These are phyloP conservation scores for Metschnikowia drakensbergensis DNA, from an alignment of 805 yeast species.

Conservation along the genomic window DNA sequence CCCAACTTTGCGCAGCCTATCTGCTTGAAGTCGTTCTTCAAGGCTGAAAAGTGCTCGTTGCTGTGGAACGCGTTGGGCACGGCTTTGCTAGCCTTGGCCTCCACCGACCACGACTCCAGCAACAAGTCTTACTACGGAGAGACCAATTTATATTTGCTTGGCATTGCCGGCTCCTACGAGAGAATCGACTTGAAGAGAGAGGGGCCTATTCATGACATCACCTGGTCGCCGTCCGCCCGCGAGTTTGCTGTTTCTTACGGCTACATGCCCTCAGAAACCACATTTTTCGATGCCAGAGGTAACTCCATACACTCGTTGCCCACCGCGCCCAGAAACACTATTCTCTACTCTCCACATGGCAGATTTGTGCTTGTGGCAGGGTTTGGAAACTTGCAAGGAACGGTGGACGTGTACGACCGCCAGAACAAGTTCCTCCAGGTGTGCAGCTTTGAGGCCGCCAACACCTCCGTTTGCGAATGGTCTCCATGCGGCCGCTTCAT, in stretches of 20 bases:
- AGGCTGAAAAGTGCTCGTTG: constrained; percentile 89
- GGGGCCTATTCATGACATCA: constrained; percentile 96
- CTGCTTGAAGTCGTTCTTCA: constrained; percentile 84
- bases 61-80: constrained; percentile 95
- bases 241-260: constrained; percentile 98
- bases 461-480: constrained; percentile 97
- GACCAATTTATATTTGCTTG: constrained; percentile 83
- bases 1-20: constrained; percentile 75
- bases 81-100: constrained; percentile 86
- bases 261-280: constrained; percentile 94
- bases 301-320: constrained; percentile 79
- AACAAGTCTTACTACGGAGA: constrained; percentile 97
- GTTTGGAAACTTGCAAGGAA: constrained; percentile 96
- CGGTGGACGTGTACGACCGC: constrained; percentile 92
- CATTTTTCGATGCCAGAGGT: constrained; percentile 93
- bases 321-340: constrained; percentile 83
- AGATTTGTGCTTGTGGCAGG: constrained; percentile 91
- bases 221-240: constrained; percentile 95
- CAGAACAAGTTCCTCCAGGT: constrained; percentile 78
- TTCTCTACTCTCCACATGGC: constrained; percentile 91
- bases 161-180: constrained; percentile 89
- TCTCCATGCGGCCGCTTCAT: constrained; percentile 94
- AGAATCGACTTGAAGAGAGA: constrained; percentile 83
- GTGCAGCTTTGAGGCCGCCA: constrained; percentile 82
- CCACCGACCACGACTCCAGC: constrained; percentile 92